phyloP scores from a whole-genome alignment of 352 stramenopile genomes.

The Phytophthora pinifolia region DNA sequence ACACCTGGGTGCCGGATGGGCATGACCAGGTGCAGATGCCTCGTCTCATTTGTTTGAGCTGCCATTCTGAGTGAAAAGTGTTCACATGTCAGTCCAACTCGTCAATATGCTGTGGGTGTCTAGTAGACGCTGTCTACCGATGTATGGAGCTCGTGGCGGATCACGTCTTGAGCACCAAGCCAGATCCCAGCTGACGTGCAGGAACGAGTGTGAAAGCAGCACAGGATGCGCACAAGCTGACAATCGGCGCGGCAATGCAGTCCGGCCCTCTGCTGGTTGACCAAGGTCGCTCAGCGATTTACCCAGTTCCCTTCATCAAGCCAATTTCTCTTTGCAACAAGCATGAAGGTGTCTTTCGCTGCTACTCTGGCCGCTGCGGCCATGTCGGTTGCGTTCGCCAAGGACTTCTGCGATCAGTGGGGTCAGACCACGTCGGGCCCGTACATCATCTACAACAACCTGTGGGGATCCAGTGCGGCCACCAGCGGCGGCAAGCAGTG shows the following conservation, averaged over 20 bases:
- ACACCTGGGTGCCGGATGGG: no score
- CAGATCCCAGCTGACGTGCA: constrained; percentile 23
- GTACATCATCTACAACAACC: constrained; percentile 59
- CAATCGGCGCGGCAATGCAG: background rate
- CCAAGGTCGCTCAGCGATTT: constrained; percentile 28
- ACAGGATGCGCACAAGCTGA: constrained; percentile 13
- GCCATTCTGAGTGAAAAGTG: no score
- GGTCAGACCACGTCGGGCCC: constrained; percentile 26
- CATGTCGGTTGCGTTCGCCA: constrained; percentile 15
- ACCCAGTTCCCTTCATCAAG: constrained; percentile 8
- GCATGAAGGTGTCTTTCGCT: constrained; percentile 33
- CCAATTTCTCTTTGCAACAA: constrained; percentile 9
- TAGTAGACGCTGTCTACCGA: background rate
- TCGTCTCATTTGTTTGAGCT: no score
- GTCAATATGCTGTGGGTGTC: no score
- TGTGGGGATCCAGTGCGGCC: constrained; percentile 30
- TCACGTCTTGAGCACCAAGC: background rate
- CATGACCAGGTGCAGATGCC: no score
- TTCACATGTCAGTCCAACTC: no score
- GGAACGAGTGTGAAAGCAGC: constrained; percentile 18
- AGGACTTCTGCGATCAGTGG: constrained; percentile 44
- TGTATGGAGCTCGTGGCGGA: no score
- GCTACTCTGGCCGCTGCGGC: constrained; percentile 22
- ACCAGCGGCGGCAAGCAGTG: constrained; percentile 40
- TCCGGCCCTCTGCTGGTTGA: constrained; percentile 9